Percentiles rank a stretch among this genome's conserved stretches.
Conservation (phyloP, 371 early-diverging fungal species). For the Gilbertella persicaria region DNA sequence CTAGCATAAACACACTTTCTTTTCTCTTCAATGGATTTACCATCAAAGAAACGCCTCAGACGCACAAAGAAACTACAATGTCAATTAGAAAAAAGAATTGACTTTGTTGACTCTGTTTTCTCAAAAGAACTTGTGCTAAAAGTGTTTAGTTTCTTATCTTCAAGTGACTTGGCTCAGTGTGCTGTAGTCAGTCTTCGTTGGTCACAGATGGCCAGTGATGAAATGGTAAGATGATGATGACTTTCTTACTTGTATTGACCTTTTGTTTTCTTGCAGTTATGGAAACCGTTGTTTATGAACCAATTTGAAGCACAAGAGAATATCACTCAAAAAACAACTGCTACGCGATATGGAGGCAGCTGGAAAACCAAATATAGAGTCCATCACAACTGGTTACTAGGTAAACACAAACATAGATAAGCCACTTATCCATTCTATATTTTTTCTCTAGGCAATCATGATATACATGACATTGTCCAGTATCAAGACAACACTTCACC, state of each 20-base stretch:
- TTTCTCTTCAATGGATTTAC: too few relatives aligned
- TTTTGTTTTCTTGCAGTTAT: constrained; percentile 30
- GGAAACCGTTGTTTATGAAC: constrained; percentile 46
- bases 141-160: constrained; percentile 46
- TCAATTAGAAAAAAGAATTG: constrained; percentile 11
- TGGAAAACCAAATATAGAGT: constrained; percentile 49
- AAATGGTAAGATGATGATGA: constrained; percentile 30
- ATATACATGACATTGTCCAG: constrained; percentile 15
- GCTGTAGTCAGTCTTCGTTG: constrained; percentile 41
- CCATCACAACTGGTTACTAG: constrained; percentile 49
- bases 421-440: background rate
- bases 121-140: constrained; percentile 51
- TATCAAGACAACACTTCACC: background rate
- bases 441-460: constrained; percentile 31
- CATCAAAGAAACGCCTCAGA: constrained; percentile 11
- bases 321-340: constrained; percentile 3
- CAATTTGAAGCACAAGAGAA: constrained; percentile 22
- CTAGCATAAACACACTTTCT: too few relatives aligned
- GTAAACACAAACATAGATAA: constrained; percentile 19
- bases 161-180: constrained; percentile 45
- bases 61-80: background rate
- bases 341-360: constrained; percentile 19
- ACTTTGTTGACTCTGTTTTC: constrained; percentile 30
- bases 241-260: background rate
- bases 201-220: constrained; percentile 49